phyloP scores from a whole-genome alignment of 495 filamentous ascomycete genomes.

The Daldinia bambusicola region DNA sequence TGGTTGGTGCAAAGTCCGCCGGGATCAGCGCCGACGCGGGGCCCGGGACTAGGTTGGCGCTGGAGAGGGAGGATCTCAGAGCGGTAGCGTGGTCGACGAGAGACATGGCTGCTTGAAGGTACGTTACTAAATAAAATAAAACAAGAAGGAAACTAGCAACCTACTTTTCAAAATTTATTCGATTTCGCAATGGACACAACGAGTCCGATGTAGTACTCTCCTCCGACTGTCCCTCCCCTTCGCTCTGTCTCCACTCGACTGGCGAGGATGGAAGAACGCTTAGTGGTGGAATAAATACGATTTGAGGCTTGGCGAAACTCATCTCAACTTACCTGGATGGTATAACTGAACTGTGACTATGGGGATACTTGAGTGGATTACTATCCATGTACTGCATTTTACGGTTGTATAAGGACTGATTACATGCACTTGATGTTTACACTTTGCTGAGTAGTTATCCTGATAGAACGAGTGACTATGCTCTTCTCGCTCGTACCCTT shows the following conservation, averaged over 20 bases:
- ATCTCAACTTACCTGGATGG: too few relatives aligned
- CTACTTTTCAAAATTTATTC: not conserved
- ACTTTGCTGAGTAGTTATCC: too few relatives aligned
- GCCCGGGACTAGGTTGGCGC: slow-evolving; percentile 40
- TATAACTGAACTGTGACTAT: too few relatives aligned
- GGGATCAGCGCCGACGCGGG: slow-evolving; percentile 39
- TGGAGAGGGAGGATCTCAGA: slow-evolving; percentile 33
- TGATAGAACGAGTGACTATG: too few relatives aligned
- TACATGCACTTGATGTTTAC: too few relatives aligned
- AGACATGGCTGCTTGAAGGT: slow-evolving; percentile 20
- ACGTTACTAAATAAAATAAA: not conserved
- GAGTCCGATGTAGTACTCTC: not conserved
- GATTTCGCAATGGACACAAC: not conserved
- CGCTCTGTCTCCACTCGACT: slow-evolving; percentile 16
- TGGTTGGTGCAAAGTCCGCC: slow-evolving; percentile 37
- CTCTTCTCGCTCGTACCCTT: not conserved
- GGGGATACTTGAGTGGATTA: too few relatives aligned
- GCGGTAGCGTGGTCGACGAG: slow-evolving; percentile 13
- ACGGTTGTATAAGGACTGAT: too few relatives aligned
- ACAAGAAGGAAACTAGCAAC: not conserved
- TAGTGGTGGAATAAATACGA: slow-evolving; percentile 30
- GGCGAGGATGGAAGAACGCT: not conserved
- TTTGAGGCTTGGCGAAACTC: slow-evolving; percentile 15
- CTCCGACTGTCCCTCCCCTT: not conserved
- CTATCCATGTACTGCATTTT: too few relatives aligned